Conservation (phyloP, 139 green algal species). For the Coelastrella sp. region DNA sequence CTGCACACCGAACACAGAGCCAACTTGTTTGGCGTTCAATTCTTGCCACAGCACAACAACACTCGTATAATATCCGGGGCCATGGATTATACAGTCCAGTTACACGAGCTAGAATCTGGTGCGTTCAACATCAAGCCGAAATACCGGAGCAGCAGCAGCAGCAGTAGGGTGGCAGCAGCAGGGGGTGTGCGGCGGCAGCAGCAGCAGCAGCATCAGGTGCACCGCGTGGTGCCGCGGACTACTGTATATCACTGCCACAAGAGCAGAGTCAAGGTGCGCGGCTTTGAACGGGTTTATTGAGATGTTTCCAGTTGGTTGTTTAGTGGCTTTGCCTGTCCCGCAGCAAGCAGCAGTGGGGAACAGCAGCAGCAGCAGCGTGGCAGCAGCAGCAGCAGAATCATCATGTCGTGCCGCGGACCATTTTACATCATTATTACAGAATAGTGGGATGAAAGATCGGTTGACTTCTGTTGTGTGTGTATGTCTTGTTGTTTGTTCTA, state of each 20-base stretch:
- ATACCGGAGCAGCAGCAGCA: conserved; percentile 17
- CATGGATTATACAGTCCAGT: conserved; percentile 86
- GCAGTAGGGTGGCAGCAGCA: not conserved
- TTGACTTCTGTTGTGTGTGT: too few species aligned
- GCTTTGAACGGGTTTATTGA: too few species aligned
- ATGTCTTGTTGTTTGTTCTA: too few species aligned
- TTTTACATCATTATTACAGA: too few species aligned
- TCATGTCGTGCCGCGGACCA: too few species aligned
- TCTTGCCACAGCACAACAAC: conserved; percentile 81
- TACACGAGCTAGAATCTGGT: conserved; percentile 68
- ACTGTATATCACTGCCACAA: conserved; percentile 74
- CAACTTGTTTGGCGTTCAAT: conserved; percentile 91
- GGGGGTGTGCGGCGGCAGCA: not conserved
- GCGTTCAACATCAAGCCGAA: conserved; percentile 15
- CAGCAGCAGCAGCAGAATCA: too few species aligned
- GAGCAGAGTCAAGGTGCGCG: conserved; percentile 80
- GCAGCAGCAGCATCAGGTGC: conserved; percentile 8
- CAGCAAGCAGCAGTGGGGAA: not conserved
- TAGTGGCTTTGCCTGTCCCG: too few species aligned
- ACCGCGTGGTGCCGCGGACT: conserved; percentile 53
- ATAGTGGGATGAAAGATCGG: too few species aligned
- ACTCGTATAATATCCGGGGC: conserved; percentile 57
- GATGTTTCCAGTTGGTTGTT: too few species aligned
- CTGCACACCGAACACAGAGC: conserved; percentile 80
- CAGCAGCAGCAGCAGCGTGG: too few species aligned